Conservation (phyloP, 163 green algal species). For the Scenedesmus sp. region DNA sequence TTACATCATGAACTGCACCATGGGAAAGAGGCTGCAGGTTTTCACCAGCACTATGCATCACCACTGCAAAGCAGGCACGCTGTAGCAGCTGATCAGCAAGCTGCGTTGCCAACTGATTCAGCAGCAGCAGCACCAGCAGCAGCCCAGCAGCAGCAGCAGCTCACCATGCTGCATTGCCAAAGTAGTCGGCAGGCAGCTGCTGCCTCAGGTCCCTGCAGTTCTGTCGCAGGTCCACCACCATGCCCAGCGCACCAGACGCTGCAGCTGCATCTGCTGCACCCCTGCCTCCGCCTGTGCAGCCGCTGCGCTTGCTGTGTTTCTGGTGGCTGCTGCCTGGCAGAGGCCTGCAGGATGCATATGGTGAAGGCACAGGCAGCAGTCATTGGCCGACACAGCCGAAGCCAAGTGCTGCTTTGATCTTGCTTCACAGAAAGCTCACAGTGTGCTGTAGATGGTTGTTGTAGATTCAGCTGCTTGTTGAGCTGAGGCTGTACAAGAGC, state of each 20-base stretch:
- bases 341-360: background rate
- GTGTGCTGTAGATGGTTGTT: no score
- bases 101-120: no score
- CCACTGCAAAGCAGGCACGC: no score
- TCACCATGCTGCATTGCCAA: slow-evolving; percentile 45
- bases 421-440: no score
- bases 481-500: no score
- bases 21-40: no score
- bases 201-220: slow-evolving; percentile 25
- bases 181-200: slow-evolving; percentile 16
- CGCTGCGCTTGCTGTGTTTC: background rate
- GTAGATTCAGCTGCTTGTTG: no score
- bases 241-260: background rate
- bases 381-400: background rate
- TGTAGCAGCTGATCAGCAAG: background rate
- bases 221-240: slow-evolving; percentile 28
- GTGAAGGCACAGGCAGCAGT: background rate
- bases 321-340: slow-evolving; percentile 14
- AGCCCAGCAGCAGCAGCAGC: background rate
- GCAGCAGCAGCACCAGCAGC: background rate
- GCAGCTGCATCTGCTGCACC: background rate
- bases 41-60: no score
- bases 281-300: background rate
- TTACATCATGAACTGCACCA: no score
- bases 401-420: no score